A percentile compares a stretch with the other conserved stretches of the same genome.
These are phyloP conservation scores for Cocos nucifera DNA, from an alignment of 176 grass and related monocot genomes.

Conservation along the genomic window DNA sequence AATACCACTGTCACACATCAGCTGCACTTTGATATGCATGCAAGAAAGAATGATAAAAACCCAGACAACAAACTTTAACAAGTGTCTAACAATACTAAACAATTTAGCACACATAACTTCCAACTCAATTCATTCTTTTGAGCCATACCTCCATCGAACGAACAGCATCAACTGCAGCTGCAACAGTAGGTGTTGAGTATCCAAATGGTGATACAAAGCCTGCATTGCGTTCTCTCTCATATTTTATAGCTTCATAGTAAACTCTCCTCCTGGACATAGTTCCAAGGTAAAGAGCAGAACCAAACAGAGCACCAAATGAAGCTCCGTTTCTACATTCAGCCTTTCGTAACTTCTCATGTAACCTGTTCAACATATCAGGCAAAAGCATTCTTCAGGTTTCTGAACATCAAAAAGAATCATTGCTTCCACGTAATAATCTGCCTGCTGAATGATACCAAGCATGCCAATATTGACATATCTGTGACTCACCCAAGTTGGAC, in stretches of 20 bases:
- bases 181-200: constrained; percentile 83
- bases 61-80: too few species aligned
- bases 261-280: constrained; percentile 79
- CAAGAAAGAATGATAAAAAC: neutral
- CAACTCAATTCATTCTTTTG: too few species aligned
- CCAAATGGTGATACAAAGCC: constrained; percentile 98
- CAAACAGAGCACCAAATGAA: constrained; percentile 66
- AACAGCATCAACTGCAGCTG: constrained; percentile 57
- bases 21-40: neutral
- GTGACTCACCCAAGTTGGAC: too few species aligned
- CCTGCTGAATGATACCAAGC: too few species aligned
- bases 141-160: constrained; percentile 74
- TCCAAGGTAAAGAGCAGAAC: constrained; percentile 65
- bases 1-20: constrained; percentile 67
- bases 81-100: too few species aligned
- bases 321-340: constrained; percentile 66
- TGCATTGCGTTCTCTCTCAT: constrained; percentile 91
- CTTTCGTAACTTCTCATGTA: constrained; percentile 75
- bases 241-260: constrained; percentile 80
- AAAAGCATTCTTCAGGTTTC: neutral
- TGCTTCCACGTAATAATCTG: too few species aligned
- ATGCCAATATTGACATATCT: too few species aligned
- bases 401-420: neutral
- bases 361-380: constrained; percentile 35
- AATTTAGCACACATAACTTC: too few species aligned